A percentile compares a stretch with the other conserved stretches of the same genome.
Conservation (phyloP, 2,329 filamentous ascomycete species). For the Cladophialophora exuberans region DNA sequence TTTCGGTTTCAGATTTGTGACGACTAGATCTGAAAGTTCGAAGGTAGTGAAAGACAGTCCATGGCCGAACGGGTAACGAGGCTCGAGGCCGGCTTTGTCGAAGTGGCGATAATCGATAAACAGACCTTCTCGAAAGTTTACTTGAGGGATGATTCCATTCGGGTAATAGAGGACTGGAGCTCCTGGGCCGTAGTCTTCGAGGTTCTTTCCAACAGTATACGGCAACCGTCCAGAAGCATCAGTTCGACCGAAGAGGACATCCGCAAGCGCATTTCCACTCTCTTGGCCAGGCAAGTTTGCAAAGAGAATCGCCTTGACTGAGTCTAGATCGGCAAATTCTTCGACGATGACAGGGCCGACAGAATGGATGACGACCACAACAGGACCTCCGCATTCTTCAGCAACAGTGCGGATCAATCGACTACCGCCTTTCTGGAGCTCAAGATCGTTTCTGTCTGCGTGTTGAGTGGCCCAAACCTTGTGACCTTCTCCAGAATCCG, state of each 20-base stretch:
- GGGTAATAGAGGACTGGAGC: slow-evolving; percentile 71
- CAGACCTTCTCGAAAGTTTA: slow-evolving; percentile 79
- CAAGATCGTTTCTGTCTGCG: slow-evolving; percentile 78
- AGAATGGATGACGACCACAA: slow-evolving; percentile 84
- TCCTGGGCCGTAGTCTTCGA: slow-evolving; percentile 75
- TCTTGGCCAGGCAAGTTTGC: slow-evolving; percentile 89
- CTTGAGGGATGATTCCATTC: slow-evolving; percentile 73
- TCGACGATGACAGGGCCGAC: slow-evolving; percentile 84
- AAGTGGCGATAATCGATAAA: slow-evolving; percentile 92
- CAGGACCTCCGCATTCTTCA: slow-evolving; percentile 66
- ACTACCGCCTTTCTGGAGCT: slow-evolving; percentile 77
- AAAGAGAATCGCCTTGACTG: slow-evolving; percentile 76
- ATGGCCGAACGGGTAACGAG: slow-evolving; percentile 84
- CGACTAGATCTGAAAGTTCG: slow-evolving; percentile 58
- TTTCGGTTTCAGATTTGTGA: slow-evolving; percentile 55
- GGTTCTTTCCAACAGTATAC: slow-evolving; percentile 78
- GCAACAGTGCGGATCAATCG: slow-evolving; percentile 74
- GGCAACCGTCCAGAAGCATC: slow-evolving; percentile 83
- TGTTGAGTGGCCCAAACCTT: slow-evolving; percentile 64
- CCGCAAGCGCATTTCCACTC: slow-evolving; percentile 77
- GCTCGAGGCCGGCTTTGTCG: slow-evolving; percentile 72
- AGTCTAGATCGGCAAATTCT: slow-evolving; percentile 75
- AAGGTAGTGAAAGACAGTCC: slow-evolving; percentile 83
- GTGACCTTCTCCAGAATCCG: slow-evolving; percentile 83
- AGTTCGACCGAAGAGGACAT: slow-evolving; percentile 76